Evolutionary conservation across 805 yeast genomes (phyloP).

Genomic region (Nakazawaea pomicola): DNA sequence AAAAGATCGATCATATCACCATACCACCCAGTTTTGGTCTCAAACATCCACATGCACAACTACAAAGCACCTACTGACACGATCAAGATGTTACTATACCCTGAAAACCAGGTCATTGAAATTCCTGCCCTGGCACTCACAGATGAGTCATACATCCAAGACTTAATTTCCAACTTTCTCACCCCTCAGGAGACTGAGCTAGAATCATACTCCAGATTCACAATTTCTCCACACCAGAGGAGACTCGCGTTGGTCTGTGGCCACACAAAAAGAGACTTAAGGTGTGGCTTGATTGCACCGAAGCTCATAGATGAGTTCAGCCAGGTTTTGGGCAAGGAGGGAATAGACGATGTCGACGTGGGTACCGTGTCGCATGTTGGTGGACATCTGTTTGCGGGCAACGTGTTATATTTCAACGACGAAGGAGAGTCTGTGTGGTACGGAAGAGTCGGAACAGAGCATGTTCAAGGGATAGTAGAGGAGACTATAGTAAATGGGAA

Average conservation of each 20-base stretch:
- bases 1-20: conserved; percentile 34
- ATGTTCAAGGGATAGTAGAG: conserved; percentile 60
- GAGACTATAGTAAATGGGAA: conserved; percentile 45
- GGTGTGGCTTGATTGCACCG: conserved; percentile 71
- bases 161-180: conserved; percentile 38
- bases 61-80: conserved; percentile 6
- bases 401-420: conserved; percentile 51
- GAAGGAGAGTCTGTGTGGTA: conserved; percentile 60
- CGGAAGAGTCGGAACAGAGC: conserved; percentile 63
- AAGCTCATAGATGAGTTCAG: conserved; percentile 45
- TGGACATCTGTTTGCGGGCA: conserved; percentile 86
- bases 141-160: conserved; percentile 20
- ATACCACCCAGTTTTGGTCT: conserved; percentile 44
- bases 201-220: too few relatives aligned
- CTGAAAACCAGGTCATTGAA: conserved; percentile 43
- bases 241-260: conserved; percentile 58
- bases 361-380: conserved; percentile 75
- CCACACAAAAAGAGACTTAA: conserved; percentile 52
- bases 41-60: conserved; percentile 34
- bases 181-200: conserved; percentile 33
- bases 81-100: conserved; percentile 40
- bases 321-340: conserved; percentile 34
- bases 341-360: conserved; percentile 30
- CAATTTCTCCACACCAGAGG: conserved; percentile 14
- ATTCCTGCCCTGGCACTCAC: conserved; percentile 23